phyloP scores from a whole-genome alignment of 176 grass and related monocot species.

The Areca catechu region DNA sequence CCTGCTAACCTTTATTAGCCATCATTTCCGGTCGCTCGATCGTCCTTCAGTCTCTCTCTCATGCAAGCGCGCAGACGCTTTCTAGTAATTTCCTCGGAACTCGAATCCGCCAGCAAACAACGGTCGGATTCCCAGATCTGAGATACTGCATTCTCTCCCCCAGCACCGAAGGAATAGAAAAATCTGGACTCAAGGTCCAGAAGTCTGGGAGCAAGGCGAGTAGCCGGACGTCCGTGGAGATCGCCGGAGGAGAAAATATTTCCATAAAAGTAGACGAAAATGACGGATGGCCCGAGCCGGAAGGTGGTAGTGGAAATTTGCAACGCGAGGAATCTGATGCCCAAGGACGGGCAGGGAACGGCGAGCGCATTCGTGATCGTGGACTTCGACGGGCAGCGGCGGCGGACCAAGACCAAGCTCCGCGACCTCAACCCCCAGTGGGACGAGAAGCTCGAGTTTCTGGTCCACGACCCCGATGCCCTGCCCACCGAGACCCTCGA shows the following conservation, averaged over 20 bases:
- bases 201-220: too few species aligned
- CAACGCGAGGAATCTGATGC: slow-evolving; percentile 92
- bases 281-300: slow-evolving; percentile 44
- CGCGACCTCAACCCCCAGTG: slow-evolving; percentile 90
- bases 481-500: slow-evolving; percentile 60
- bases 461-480: slow-evolving; percentile 48
- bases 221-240: too few species aligned
- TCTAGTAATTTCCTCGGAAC: too few species aligned
- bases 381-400: slow-evolving; percentile 94
- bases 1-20: slow-evolving; percentile 11
- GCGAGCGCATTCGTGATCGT: slow-evolving; percentile 93
- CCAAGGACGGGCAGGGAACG: slow-evolving; percentile 93
- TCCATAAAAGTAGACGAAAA: not conserved
- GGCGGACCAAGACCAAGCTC: slow-evolving; percentile 65
- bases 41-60: too few species aligned
- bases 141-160: too few species aligned
- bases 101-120: too few species aligned
- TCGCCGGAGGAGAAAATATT: too few species aligned
- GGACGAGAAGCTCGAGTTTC: slow-evolving; percentile 85
- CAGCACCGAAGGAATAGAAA: too few species aligned
- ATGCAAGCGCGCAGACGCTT: too few species aligned
- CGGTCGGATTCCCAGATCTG: too few species aligned
- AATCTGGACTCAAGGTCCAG: too few species aligned
- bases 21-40: too few species aligned
- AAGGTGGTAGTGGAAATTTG: slow-evolving; percentile 83